Evolutionary conservation across 352 stramenopile species (phyloP), one percentile per base, ranked within the genome.

Genomic region (Globisporangium takayamanum): DNA sequence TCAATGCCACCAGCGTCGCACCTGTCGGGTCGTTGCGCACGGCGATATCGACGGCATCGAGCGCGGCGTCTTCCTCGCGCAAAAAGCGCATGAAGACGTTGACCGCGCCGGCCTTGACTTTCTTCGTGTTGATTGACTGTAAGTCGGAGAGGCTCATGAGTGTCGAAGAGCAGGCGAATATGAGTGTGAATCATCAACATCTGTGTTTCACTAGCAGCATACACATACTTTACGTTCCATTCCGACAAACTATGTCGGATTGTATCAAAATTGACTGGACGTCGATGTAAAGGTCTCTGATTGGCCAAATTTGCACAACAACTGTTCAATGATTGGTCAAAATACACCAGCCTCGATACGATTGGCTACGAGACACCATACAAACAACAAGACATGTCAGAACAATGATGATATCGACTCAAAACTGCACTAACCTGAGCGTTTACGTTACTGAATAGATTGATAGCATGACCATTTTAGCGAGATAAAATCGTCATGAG

Each of bases 1-100:
- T 63, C 5, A 72, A 20, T 2, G 56, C 45, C 10, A 69, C 39
- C 1, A 72, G 41, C 1, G 45, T 59, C 16, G 44, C 36, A 25
- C 47, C 56, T 45, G 45, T 52, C 4, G 26, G 11, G 25, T 72
- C 66, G 5, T 22, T 42, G 14, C 28, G 44, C 7, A 68, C 46
- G 16, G 55, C 36, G 3, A 45, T 22, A 8, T 57, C 51, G 18
- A 65, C 55, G 18, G 57, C 28, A 8, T 42, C 33, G 1, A 64
- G n/a, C 10, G 41, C 30, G 18, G 57, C 51, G 33, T 51, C 16
- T 37, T 67, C 48, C 33, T 67, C 52, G 25, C 10, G 28, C 18
- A 60, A 22, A 22, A 62, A 67, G 26, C 53, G 53, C 25, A 54
- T 50, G 53, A 72, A 72, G 15, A 50, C 51, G 1, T 62, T 68